Evolutionary conservation across 768 basidiomycete genomes (phyloP).

Genomic region (Lyophyllum shimeji): DNA sequence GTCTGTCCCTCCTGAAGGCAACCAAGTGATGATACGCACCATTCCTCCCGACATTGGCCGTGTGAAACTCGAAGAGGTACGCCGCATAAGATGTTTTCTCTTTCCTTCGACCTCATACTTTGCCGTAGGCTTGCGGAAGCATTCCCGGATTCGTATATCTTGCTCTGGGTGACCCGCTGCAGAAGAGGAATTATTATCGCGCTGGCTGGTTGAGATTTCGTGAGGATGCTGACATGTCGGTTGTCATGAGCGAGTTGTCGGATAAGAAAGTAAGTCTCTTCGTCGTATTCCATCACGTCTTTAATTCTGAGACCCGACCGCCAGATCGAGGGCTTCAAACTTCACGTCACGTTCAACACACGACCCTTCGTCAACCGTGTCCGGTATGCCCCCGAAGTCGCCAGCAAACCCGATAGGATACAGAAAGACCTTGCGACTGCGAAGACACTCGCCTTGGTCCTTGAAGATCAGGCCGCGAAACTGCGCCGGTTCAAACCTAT

Average conservation of each 20-base stretch:
- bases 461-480: conserved; percentile 69
- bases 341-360: conserved; percentile 83
- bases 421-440: conserved; percentile 79
- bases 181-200: conserved; percentile 92
- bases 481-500: conserved; percentile 47
- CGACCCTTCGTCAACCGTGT: conserved; percentile 77
- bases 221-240: conserved; percentile 80
- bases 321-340: conserved; percentile 92
- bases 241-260: conserved; percentile 69
- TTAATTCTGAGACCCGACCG: conserved; percentile 5
- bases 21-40: conserved; percentile 92
- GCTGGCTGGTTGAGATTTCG: conserved; percentile 91
- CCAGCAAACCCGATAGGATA: conserved; percentile 78
- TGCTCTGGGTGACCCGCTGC: conserved; percentile 87
- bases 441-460: conserved; percentile 64
- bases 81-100: conserved; percentile 23
- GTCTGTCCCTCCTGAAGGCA: conserved; percentile 72
- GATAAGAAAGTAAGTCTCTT: conserved; percentile 77
- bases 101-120: conserved; percentile 8
- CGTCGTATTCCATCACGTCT: neutral
- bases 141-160: conserved; percentile 85
- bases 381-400: conserved; percentile 79
- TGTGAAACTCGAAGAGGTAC: conserved; percentile 85
- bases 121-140: conserved; percentile 65
- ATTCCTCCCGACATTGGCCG: conserved; percentile 93